phyloP scores from a whole-genome alignment of 2,329 filamentous ascomycete genomes.

The Fusarium dlaminii region DNA sequence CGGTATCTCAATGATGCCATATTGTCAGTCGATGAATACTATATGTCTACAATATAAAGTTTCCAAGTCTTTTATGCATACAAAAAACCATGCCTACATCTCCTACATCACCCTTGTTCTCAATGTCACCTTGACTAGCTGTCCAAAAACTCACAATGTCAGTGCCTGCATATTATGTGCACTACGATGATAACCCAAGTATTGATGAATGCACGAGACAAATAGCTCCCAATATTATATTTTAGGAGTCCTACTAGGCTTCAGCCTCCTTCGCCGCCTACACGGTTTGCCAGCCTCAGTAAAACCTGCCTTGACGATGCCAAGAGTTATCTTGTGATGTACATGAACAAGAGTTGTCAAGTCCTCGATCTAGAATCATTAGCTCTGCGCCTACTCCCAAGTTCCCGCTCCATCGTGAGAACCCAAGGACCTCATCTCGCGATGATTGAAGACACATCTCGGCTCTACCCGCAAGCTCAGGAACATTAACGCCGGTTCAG shows the following conservation, averaged over 20 bases:
- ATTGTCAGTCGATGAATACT: not conserved
- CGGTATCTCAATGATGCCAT: not conserved
- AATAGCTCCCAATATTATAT: not conserved
- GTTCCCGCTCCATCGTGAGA: not conserved
- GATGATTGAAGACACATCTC: not conserved
- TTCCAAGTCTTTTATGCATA: accelerated
- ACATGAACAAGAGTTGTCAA: not conserved
- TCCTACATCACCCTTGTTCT: not conserved
- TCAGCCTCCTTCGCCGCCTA: accelerated
- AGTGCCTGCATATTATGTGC: accelerated
- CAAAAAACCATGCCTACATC: accelerated
- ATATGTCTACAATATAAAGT: not conserved
- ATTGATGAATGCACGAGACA: not conserved
- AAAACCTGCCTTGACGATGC: too few species aligned
- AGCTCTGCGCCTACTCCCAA: not conserved
- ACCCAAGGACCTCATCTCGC: not conserved
- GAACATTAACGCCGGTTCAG: not conserved
- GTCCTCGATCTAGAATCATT: accelerated
- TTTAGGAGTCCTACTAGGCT: accelerated
- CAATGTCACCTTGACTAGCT: too few species aligned
- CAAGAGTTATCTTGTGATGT: not conserved
- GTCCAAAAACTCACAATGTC: not conserved
- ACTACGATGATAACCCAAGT: not conserved
- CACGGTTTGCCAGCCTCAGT: accelerated
- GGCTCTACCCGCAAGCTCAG: not conserved